Conservation (phyloP, 2,329 filamentous ascomycete species). For the Fusarium sp. region DNA sequence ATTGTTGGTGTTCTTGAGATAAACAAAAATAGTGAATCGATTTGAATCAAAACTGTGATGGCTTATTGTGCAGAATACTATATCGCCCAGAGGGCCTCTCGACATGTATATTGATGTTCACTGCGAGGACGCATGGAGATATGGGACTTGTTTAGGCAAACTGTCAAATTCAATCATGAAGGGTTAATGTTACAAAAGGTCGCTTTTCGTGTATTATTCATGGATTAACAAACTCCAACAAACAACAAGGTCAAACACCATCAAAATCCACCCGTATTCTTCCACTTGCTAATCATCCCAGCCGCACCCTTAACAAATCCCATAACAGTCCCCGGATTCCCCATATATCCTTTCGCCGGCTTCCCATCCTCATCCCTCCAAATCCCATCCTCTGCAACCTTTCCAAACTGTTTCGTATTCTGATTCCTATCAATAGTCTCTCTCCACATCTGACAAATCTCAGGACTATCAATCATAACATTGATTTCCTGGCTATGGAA, state of each 20-base stretch:
- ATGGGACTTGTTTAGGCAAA: slow-evolving; percentile 33
- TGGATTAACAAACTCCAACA: neutral
- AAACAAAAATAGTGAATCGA: neutral
- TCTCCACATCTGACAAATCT: slow-evolving; percentile 72
- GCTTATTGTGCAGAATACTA: fast-evolving
- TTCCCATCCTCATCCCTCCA: slow-evolving; percentile 34
- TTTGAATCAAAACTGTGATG: neutral
- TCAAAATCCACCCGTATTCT: slow-evolving; percentile 15
- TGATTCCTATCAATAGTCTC: slow-evolving; percentile 72
- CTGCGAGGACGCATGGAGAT: slow-evolving; percentile 45
- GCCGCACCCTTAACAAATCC: slow-evolving; percentile 23
- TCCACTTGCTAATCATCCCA: slow-evolving; percentile 34
- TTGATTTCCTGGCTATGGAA: slow-evolving; percentile 84
- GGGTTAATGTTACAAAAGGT: neutral
- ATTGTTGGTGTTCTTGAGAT: neutral
- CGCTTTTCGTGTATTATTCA: neutral
- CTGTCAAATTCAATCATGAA: no score
- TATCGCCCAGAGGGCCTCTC: no score
- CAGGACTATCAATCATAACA: slow-evolving; percentile 74
- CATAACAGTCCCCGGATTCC: slow-evolving; percentile 27
- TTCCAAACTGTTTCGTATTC: slow-evolving; percentile 71
- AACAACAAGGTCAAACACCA: fast-evolving
- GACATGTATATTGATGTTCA: no score
- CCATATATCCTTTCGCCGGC: slow-evolving; percentile 33
- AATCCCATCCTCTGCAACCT: slow-evolving; percentile 39